phyloP scores from a whole-genome alignment of 768 basidiomycete species.

The Leccinum uliginosum region DNA sequence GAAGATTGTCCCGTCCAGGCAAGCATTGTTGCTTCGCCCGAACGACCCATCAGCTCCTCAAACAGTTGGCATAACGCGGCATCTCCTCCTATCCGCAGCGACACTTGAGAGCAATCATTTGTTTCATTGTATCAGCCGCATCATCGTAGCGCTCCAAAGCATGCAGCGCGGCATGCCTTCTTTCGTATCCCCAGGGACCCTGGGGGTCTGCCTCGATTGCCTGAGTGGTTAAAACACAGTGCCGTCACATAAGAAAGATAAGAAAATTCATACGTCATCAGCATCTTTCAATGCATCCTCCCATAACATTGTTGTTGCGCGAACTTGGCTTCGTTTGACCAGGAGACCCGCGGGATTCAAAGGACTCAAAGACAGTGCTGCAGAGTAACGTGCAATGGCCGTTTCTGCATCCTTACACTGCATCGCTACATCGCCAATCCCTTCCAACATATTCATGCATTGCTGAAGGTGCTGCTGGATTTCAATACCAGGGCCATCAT shows the following conservation, averaged over 20 bases:
- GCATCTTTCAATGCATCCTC: conserved; percentile 9
- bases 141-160: not conserved
- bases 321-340: conserved; percentile 7
- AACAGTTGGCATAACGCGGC: not conserved
- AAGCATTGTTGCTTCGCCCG: not conserved
- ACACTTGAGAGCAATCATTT: not conserved
- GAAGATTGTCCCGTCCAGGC: conserved; percentile 11
- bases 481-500: not conserved
- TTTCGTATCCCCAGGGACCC: not conserved
- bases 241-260: not conserved
- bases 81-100: too few relatives aligned
- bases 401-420: not conserved
- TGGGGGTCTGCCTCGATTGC: not conserved
- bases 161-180: not conserved
- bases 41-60: conserved; percentile 4
- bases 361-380: not conserved
- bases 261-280: not conserved
- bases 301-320: not conserved
- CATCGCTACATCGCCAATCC: not conserved
- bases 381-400: not conserved
- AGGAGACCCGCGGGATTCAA: not conserved
- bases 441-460: not conserved
- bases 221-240: not conserved
- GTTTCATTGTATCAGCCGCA: not conserved
- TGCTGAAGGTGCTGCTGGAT: not conserved